These are phyloP conservation scores for Hygrophoropsis aurantiaca DNA, from an alignment of 768 basidiomycete genomes.

Conservation along the genomic window DNA sequence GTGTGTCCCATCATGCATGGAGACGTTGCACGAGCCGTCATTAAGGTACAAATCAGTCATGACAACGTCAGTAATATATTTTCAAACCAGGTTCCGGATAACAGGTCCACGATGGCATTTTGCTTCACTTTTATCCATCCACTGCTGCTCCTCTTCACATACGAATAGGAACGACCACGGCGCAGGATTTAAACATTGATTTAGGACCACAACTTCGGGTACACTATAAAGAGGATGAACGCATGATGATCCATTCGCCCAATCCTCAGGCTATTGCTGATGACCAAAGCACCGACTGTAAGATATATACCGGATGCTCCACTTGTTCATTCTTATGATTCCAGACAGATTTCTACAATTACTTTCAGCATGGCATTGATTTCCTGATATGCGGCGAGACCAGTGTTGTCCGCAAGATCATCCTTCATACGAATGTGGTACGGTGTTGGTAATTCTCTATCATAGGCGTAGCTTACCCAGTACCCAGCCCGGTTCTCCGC, in stretches of 20 bases:
- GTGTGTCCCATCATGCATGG: constrained; percentile 70
- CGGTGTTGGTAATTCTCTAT: constrained; percentile 22
- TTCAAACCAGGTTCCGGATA: background rate
- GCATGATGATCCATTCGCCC: constrained; percentile 80
- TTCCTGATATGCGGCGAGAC: constrained; percentile 73
- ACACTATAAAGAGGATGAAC: constrained; percentile 86
- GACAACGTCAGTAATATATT: background rate
- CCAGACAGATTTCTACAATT: constrained; percentile 81
- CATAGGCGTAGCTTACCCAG: too few species aligned
- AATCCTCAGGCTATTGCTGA: constrained; percentile 40
- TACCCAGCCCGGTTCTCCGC: constrained; percentile 76
- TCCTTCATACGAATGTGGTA: constrained; percentile 87
- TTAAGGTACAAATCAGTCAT: constrained; percentile 48
- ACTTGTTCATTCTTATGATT: constrained; percentile 4
- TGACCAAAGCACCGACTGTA: constrained; percentile 52
- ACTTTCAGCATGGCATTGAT: constrained; percentile 89
- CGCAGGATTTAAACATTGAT: constrained; percentile 78
- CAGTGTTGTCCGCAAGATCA: constrained; percentile 79
- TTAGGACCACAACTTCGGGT: constrained; percentile 75
- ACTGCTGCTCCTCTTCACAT: constrained; percentile 53
- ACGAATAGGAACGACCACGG: constrained; percentile 71
- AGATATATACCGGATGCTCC: constrained; percentile 14
- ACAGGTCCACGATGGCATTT: constrained; percentile 74
- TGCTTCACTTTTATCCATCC: constrained; percentile 64
- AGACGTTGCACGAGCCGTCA: constrained; percentile 64